Base-by-base conservation (phyloP, 257 asterid genomes). In the Ballota nigra region DNA sequence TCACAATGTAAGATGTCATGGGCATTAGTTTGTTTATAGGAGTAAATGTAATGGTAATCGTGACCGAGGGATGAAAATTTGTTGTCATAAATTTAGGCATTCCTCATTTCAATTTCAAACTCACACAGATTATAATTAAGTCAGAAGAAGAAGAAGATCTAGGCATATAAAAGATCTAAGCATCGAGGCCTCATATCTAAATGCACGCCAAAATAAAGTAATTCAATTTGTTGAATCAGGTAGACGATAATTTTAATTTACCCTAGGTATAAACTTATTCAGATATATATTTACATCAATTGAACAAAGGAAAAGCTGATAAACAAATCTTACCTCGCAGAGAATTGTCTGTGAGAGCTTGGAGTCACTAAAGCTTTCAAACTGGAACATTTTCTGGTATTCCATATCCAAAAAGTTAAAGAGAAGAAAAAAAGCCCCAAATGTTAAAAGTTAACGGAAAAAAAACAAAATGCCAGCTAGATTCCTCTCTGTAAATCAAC, bases 251-350 rank as follows among this genome's bases (percentile, higher is more conserved):
- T n/a, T 41, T 3, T 5, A 45, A 45, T 15, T 40, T 9, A 40
- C 49, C 49, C 49, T 41, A 11, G 49, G 12, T 36, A 36, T 36
- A 36, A 36, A 0, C 4, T n/a, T 8, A 0, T 36, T 36, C 43
- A 8, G 12, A n/a, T n/a, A n/a, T n/a, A n/a, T n/a, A n/a, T n/a
- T 36, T 36, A 36, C 43, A 36, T 0, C 23, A 61, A 51, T n/a
- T 41, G 26, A 55, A 18, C 6, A 51, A 43, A 3, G 28, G 24
- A 52, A 43, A 26, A 8, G 41, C 10, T 13, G 20, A 33, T 12
- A 8, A 41, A 18, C 13, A 53, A 53, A 57, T 4, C 6, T 63
- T 59, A 82, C 89, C 86, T 78, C 15, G 75, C 66, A 69, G 89
- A 83, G 24, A 80, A 82, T 6, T 66, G 57, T 45, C 76, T 81